Base-by-base conservation (phyloP, 176 grass and related monocot species). In the Aegilops longissima region DNA sequence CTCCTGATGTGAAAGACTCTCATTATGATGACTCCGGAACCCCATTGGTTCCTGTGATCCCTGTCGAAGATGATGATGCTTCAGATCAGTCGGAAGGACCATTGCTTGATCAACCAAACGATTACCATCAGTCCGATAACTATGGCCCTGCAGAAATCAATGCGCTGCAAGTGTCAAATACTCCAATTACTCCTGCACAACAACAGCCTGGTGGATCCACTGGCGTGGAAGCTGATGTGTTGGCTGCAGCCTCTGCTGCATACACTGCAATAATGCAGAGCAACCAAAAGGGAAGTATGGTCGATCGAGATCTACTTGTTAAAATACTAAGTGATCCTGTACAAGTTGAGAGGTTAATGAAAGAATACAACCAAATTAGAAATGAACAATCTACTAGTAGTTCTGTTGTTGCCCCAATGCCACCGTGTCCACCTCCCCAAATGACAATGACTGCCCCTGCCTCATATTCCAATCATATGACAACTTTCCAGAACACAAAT, bases 191-290 rank as follows among this genome's bases (percentile, higher is more conserved):
- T 17, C 66, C 65, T 80, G 33, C 56, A 54, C 52, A 72, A 80
- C 85, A 84, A 47, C 92, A 58, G 8, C 12, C 71, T 23, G 45
- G 5, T 78, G 79, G 70, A 59, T 80, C 51, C 78, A 73, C 56
- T 9, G 71, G 54, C 36, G 71, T 34, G 11, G 89, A 94, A 23
- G 79, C 97, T 83, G 94, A 96, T 69, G 87, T 91, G 64, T 25
- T 84, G 77, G 94, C 97, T 68, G 97, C 97, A 78, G 92, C 92
- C 54, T 84, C 91, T 79, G 96, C 92, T 70, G 94, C 94, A 21
- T 90, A 90, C 78, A 99, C 93, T 44, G 96, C 96, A 58, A 89
- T 96, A 71, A 97, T 92, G 89, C 93, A 91, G 75, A 99, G 87
- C 80, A 96, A 83, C 39, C 87, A 92, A 77, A 85, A 94, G 63